phyloP scores from a whole-genome alignment of 192 early-diverging fungal genomes.

The Rhizoclosmatium globosum region DNA sequence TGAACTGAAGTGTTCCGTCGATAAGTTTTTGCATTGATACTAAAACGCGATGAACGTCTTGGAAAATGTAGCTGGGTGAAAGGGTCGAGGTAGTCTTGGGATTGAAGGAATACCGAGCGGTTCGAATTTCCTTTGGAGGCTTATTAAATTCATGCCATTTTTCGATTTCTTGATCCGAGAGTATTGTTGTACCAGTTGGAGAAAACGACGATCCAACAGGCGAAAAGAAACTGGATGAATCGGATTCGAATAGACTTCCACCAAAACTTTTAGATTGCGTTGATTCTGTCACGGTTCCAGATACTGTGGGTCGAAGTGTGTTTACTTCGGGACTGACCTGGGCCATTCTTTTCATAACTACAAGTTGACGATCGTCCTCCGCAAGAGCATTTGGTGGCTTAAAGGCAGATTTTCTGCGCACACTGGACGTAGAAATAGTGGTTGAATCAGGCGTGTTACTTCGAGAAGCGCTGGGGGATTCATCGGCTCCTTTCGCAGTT shows the following conservation, averaged over 20 bases:
- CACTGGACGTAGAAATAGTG: neutral
- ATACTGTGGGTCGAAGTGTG: neutral
- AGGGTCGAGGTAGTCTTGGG: slow-evolving; percentile 57
- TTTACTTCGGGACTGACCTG: slow-evolving; percentile 47
- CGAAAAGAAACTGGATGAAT: slow-evolving; percentile 9
- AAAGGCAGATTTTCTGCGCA: slow-evolving; percentile 19
- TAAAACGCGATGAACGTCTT: slow-evolving; percentile 66
- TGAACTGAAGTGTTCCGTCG: slow-evolving; percentile 46
- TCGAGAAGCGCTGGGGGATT: slow-evolving; percentile 23
- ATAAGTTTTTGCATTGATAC: slow-evolving; percentile 38
- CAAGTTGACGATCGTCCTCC: slow-evolving; percentile 35
- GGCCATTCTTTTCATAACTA: slow-evolving; percentile 52
- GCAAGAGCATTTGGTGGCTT: neutral
- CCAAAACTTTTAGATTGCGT: neutral
- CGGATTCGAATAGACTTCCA: neutral
- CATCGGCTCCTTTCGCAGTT: slow-evolving; percentile 1
- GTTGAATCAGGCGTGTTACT: neutral
- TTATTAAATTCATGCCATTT: slow-evolving; percentile 64
- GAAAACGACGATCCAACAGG: neutral
- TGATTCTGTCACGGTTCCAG: neutral
- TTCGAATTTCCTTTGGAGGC: slow-evolving; percentile 60
- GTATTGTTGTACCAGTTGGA: slow-evolving; percentile 34
- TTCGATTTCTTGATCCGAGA: slow-evolving; percentile 62
- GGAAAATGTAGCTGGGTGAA: slow-evolving; percentile 59
- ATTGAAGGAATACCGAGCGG: slow-evolving; percentile 62